A percentile compares a stretch with the other conserved stretches of the same genome.
Conservation (phyloP, 768 basidiomycete genomes). For the Collybia sp. region DNA sequence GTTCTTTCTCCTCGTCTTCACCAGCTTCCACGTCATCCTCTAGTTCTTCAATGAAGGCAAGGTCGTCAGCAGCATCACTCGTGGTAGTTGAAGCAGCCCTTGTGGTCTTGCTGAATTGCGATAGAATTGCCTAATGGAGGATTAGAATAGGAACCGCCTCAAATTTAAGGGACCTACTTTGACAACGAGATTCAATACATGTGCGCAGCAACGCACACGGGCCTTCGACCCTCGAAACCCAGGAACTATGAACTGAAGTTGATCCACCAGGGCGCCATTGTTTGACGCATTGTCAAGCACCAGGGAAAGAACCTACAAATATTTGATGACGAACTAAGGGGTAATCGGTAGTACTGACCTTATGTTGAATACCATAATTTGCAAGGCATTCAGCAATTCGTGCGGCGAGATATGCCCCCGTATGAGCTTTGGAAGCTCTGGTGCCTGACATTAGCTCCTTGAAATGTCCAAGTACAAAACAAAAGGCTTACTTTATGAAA, state of each 20-base stretch:
- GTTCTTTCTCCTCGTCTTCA: slow-evolving; percentile 2
- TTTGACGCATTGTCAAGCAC: slow-evolving; percentile 19
- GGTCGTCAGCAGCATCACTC: not conserved
- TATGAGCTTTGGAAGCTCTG: slow-evolving; percentile 15
- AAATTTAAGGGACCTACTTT: slow-evolving; percentile 12
- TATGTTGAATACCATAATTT: slow-evolving; percentile 19
- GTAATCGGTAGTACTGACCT: slow-evolving; percentile 13
- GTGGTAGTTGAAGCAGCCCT: not conserved
- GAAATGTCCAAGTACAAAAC: not conserved
- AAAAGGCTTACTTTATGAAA: slow-evolving; percentile 12
- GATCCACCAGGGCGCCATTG: slow-evolving; percentile 16
- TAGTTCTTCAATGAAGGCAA: not conserved
- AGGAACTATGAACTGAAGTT: slow-evolving; percentile 11
- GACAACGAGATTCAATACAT: slow-evolving; percentile 24
- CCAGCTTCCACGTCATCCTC: slow-evolving; percentile 3
- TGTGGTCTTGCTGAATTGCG: slow-evolving; percentile 8
- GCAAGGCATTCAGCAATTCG: slow-evolving; percentile 16
- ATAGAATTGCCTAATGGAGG: slow-evolving; percentile 13
- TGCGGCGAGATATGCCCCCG: slow-evolving; percentile 19
- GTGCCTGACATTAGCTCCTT: not conserved
- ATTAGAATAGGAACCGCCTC: not conserved
- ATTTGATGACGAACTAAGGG: not conserved
- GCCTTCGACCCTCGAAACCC: slow-evolving; percentile 9
- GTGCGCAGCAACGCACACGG: slow-evolving; percentile 20
- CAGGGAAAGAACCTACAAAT: slow-evolving; percentile 13